Conservation (phyloP, 2,329 filamentous ascomycete species). For the Ceratocystis cacaofunesta region DNA sequence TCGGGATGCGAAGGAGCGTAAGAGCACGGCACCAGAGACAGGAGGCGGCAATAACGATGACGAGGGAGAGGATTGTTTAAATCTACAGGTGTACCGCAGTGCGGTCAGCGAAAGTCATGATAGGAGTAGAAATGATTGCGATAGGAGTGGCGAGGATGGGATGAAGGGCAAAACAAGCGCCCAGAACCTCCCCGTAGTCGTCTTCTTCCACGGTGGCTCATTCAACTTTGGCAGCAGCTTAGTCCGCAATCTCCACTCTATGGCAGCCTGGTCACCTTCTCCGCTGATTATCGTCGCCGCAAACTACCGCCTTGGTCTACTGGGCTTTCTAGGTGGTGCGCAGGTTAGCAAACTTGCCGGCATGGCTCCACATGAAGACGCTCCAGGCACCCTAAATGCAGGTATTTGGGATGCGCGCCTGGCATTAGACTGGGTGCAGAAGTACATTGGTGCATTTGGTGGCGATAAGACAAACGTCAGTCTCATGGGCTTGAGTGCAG, state of each 20-base stretch:
- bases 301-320: conserved; percentile 48
- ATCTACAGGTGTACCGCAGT: conserved; percentile 34
- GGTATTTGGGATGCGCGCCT: conserved; percentile 48
- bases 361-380: conserved; percentile 24
- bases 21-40: conserved; percentile 19
- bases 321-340: conserved; percentile 53
- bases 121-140: conserved; percentile 17
- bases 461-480: conserved; percentile 44
- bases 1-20: neutral
- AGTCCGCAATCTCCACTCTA: conserved; percentile 45
- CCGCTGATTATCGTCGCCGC: conserved; percentile 45
- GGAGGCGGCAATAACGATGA: conserved; percentile 19
- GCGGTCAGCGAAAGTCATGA: conserved; percentile 15
- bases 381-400: conserved; percentile 42
- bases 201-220: conserved; percentile 49
- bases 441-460: conserved; percentile 45
- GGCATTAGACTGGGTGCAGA: conserved; percentile 44
- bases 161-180: conserved; percentile 18
- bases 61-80: conserved; percentile 36
- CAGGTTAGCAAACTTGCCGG: conserved; percentile 30
- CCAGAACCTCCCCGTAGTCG: conserved; percentile 30
- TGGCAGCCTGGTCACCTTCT: conserved; percentile 40
- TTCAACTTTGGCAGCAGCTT: conserved; percentile 41
- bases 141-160: neutral
- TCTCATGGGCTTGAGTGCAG: conserved; percentile 46